Base-by-base conservation (phyloP, 192 early-diverging fungal genomes). In the Rhizoclosmatium sp. region DNA sequence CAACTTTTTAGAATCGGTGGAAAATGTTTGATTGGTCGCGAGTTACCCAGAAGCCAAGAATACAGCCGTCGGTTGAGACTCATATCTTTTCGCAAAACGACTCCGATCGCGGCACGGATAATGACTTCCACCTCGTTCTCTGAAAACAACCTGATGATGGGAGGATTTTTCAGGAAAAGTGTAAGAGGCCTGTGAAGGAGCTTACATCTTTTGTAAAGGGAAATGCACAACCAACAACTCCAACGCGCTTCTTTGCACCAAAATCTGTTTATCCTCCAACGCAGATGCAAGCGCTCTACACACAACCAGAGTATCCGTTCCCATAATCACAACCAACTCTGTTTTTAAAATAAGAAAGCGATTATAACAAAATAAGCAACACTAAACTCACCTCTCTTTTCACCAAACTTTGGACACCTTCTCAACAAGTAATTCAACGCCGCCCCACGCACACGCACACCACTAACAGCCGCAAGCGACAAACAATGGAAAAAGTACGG, bases 1-100 rank as follows among this genome's bases (percentile, higher is more conserved):
- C 31, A 31, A 0, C 31, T 31, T 31, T 31, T 31, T 31, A 31
- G 31, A 31, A 31, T 31, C 31, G 31, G 31, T 31, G 31, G 31
- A 31, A 31, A 31, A 31, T 31, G 31, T 31, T 31, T 31, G 31
- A 31, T 31, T 31, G 31, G 31, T 31, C 31, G 31, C n/a, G 10
- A 68, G 31, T 1, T 51, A 79, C 83, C 81, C 3, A 85, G 72
- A 4, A 98, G 81, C 97, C 97, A 98, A 2, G 94, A 88, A 80
- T 96, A 97, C n/a, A 98, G 85, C 48, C 97, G 81, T 60, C 95
- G 82, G 75, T 96, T 98, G 16, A 98, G 87, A 31, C 96, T 96
- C 94, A 97, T 97, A 81, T 98, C 97, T 78, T 93, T 94, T 45
- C 93, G 84, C 66, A 97, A 75, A 7, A 97, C 94, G 19, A 97